Evolutionary conservation across 192 early-diverging fungal species (phyloP), one percentile per base, ranked within the genome.

Genomic region (Dissophora globulifera): DNA sequence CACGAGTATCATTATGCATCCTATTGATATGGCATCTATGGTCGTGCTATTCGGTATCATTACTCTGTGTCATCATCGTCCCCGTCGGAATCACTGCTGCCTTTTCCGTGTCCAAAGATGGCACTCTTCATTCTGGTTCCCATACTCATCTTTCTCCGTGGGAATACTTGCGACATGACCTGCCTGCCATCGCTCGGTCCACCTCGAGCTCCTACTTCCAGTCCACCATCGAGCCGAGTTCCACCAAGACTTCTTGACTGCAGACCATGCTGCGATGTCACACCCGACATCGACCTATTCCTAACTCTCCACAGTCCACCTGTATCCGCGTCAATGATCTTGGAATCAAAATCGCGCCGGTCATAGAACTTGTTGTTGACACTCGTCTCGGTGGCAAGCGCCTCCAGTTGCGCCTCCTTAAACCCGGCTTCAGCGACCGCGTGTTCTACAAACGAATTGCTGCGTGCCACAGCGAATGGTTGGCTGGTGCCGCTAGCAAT

Each of bases 331-430:
- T 76, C 63, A 22, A 67, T 61, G 25, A 76, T 67, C 63, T 67
- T 76, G 33, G 72, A 67, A 50, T 76, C 72, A 26, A 76, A 76
- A 27, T 76, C 63, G 1, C 72, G 57, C 12, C 72, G 72, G 19
- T 67, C 72, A 50, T 76, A 76, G 48, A 67, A 76, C 40, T 62
- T 67, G 19, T 62, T 67, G 16, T 23, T 46, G 3, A 16, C 25
- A 20, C 10, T 52, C 3, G 58, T 23, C 35, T 61, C 72, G 8
- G 33, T 17, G 7, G 49, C 63, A 3, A 76, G 17, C 0, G 52
- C 64, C 7, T 61, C 58, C 3, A 33, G 35, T 32, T 43, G 50
- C 2, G 51, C 20, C 0, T 29, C 58, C 13, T 52, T 76, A 16
- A 76, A 67, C 20, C 63, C 58, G 1, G 72, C 63, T 12, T 76